Evolutionary conservation across 2,329 filamentous ascomycete genomes (phyloP).

Genomic region (Neonectria ditissima): DNA sequence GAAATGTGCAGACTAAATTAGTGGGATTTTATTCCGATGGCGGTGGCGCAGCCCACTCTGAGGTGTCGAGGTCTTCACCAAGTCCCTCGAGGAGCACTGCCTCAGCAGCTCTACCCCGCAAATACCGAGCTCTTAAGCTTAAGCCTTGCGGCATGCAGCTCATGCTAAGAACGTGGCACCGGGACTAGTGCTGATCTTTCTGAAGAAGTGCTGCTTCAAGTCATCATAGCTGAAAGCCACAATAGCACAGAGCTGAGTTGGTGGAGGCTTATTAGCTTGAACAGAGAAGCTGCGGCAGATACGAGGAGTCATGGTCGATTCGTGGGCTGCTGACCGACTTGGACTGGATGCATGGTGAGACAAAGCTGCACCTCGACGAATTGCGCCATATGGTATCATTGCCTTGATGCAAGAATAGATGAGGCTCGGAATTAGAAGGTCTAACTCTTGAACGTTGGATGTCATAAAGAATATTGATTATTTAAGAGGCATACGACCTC

Average conservation of each 20-base stretch:
- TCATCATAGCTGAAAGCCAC: neutral
- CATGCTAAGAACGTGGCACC: neutral
- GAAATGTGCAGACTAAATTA: neutral
- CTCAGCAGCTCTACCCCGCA: neutral
- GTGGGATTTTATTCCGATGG: neutral
- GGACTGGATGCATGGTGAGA: neutral
- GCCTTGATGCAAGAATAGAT: neutral
- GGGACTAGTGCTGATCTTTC: neutral
- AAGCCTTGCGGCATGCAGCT: neutral
- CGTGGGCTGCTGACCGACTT: neutral
- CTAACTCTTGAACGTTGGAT: neutral
- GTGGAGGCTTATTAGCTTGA: neutral
- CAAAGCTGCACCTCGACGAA: neutral
- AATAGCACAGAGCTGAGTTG: neutral
- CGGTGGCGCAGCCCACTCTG: neutral
- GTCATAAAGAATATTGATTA: neutral
- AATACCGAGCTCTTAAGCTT: neutral
- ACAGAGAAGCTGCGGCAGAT: neutral
- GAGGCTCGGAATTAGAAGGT: neutral
- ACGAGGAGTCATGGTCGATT: neutral
- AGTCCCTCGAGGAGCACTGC: neutral
- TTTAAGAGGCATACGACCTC: neutral
- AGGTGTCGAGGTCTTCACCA: neutral
- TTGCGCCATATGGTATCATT: neutral
- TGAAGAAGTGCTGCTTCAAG: neutral